Evolutionary conservation across 1,284 basidiomycete species (phyloP).

Genomic region (Trametes hirsuta): DNA sequence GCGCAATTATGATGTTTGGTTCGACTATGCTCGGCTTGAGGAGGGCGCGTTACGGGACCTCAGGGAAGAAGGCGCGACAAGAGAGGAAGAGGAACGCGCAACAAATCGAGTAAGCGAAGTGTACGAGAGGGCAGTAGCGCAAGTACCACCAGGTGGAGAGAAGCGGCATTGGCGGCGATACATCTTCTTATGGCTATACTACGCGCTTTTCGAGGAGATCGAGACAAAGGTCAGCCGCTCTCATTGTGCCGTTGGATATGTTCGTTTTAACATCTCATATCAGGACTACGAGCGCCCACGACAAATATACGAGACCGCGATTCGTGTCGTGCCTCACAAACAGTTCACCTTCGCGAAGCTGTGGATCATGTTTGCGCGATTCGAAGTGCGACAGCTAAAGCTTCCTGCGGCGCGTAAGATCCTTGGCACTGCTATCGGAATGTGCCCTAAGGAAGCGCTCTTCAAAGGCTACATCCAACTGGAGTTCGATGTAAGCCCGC

Average conservation of each 20-base stretch:
- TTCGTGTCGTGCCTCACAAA: slow-evolving; percentile 92
- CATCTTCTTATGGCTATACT: slow-evolving; percentile 96
- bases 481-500: slow-evolving; percentile 74
- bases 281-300: slow-evolving; percentile 85
- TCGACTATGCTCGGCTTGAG: slow-evolving; percentile 93
- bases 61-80: slow-evolving; percentile 73
- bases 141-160: slow-evolving; percentile 88
- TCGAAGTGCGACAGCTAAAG: slow-evolving; percentile 88
- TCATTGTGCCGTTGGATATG: background rate
- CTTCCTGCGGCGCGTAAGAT: slow-evolving; percentile 87
- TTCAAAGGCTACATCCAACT: slow-evolving; percentile 96
- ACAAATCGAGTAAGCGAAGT: slow-evolving; percentile 82
- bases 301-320: slow-evolving; percentile 91
- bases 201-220: slow-evolving; percentile 97
- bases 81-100: slow-evolving; percentile 66
- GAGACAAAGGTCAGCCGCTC: slow-evolving; percentile 73
- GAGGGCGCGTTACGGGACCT: slow-evolving; percentile 84
- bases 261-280: slow-evolving; percentile 1
- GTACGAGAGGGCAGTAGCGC: slow-evolving; percentile 94
- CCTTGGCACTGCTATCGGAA: slow-evolving; percentile 89
- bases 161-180: slow-evolving; percentile 96
- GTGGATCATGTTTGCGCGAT: slow-evolving; percentile 90
- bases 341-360: slow-evolving; percentile 97
- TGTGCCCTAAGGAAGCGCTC: slow-evolving; percentile 93
- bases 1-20: slow-evolving; percentile 98